Evolutionary conservation across 352 stramenopile genomes (phyloP), one percentile per base, ranked within the genome.

Genomic region (Aphanomyces cochlioides): DNA sequence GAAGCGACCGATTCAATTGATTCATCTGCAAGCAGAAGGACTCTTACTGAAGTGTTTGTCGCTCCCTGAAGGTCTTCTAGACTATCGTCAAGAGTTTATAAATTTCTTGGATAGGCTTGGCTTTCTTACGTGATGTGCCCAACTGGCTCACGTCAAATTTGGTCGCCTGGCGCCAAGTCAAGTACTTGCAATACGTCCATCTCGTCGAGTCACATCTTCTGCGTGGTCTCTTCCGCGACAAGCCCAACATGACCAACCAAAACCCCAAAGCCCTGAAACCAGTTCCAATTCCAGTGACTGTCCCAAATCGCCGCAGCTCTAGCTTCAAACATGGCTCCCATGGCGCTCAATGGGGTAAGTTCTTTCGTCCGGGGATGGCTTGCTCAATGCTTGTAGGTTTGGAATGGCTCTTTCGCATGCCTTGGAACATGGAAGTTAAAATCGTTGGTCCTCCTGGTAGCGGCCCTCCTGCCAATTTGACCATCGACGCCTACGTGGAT

Each of bases 371-470:
- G 28, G 28, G 1, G 28, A 28, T 28, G 28, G 28, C 28, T 43
- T 17, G 54, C 37, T 17, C 54, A 60, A 12, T n/a, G 43, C 10
- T 47, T 67, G 59, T 38, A 67, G 59, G 43, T 17, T 76, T 96
- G 4, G 88, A 96, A 66, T 96, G 88, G 88, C 77, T 96, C 2
- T 96, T 94, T 67, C 87, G 88, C 56, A 94, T 96, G 87, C 88
- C 88, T 3, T 96, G 88, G 88, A 96, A 96, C 61, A 96, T 96
- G 85, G 88, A 96, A 72, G 88, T 96, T 47, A 96, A 96, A 75
- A 93, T 96, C 67, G 84, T 94, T 7, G 88, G 88, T 0, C 88
- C 88, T 19, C 88, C 88, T 58, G 88, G 88, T 37, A 93, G 85
- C 65, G 88, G 88, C 0, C 88, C 88, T 17, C 88, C 88, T n/a